A percentile compares a stretch with the other conserved stretches of the same genome.
Conservation (phyloP, 352 stramenopile species). For the Phytophthora quininea region DNA sequence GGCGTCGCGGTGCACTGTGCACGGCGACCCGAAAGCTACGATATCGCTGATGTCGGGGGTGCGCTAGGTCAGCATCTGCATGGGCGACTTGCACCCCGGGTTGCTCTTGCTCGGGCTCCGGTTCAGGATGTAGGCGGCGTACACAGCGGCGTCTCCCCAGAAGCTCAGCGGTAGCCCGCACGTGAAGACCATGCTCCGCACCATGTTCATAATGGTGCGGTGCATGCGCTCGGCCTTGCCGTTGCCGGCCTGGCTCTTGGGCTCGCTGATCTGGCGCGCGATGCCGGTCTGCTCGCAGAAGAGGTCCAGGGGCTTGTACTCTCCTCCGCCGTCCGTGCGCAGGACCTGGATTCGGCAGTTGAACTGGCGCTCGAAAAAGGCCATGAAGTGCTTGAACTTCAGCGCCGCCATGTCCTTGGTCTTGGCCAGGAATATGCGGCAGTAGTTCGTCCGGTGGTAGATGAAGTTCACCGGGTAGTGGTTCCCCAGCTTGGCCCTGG, state of each 20-base stretch:
- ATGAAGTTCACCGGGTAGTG: slow-evolving; percentile 23
- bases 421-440: slow-evolving; percentile 11
- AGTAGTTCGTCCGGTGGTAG: slow-evolving; percentile 20
- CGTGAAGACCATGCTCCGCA: slow-evolving; percentile 35
- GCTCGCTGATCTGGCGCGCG: slow-evolving; percentile 18
- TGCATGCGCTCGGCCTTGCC: slow-evolving; percentile 41
- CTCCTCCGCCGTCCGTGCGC: slow-evolving; percentile 20
- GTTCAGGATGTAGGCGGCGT: slow-evolving; percentile 35
- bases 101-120: slow-evolving; percentile 28
- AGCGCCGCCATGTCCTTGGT: slow-evolving; percentile 12
- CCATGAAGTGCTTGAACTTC: slow-evolving; percentile 18
- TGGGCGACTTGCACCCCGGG: neutral
- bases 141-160: slow-evolving; percentile 33
- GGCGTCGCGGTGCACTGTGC: slow-evolving; percentile 12
- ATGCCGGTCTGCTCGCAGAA: slow-evolving; percentile 27
- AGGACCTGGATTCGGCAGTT: slow-evolving; percentile 9
- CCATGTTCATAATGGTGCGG: slow-evolving; percentile 37
- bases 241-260: slow-evolving; percentile 23
- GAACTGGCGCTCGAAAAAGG: slow-evolving; percentile 8
- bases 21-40: slow-evolving; percentile 17
- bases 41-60: slow-evolving; percentile 3
- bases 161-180: slow-evolving; percentile 25
- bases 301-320: slow-evolving; percentile 28
- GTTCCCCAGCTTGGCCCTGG: slow-evolving; percentile 4
- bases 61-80: slow-evolving; percentile 15